These are phyloP conservation scores for Pleurotus ostreatus DNA, from an alignment of 768 basidiomycete species.

Conservation along the genomic window DNA sequence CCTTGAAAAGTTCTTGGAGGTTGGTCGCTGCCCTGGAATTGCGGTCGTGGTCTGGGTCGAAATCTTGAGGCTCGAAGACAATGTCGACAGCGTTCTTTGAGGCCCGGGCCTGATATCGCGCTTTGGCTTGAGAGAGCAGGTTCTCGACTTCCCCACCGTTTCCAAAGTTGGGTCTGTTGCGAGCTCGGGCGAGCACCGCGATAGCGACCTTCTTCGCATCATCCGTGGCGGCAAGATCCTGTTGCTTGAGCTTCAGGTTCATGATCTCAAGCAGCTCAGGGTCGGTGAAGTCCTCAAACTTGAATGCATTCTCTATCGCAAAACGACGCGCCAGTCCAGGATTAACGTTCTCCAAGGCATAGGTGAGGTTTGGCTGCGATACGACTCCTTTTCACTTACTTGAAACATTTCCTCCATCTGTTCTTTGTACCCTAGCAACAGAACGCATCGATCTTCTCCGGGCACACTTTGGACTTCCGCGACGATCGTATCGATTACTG, in stretches of 20 bases:
- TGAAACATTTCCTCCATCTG: constrained; percentile 77
- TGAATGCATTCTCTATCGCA: constrained; percentile 63
- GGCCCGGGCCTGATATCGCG: constrained; percentile 37
- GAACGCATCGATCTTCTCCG: constrained; percentile 67
- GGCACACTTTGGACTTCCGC: constrained; percentile 68
- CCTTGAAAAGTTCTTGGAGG: constrained; percentile 53
- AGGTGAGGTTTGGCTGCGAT: neutral
- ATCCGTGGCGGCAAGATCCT: constrained; percentile 54
- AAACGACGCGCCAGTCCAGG: constrained; percentile 65
- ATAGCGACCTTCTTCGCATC: constrained; percentile 55
- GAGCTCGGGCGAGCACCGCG: constrained; percentile 35
- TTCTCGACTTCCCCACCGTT: constrained; percentile 67
- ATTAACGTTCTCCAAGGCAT: constrained; percentile 55
- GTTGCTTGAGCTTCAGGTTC: constrained; percentile 50
- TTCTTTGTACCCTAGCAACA: constrained; percentile 61
- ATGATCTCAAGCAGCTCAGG: constrained; percentile 48
- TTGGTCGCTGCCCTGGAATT: constrained; percentile 42
- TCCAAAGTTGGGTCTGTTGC: constrained; percentile 58
- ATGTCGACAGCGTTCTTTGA: constrained; percentile 25
- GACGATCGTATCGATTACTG: constrained; percentile 72
- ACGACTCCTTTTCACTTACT: constrained; percentile 26
- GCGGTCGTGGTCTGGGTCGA: constrained; percentile 61
- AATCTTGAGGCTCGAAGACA: constrained; percentile 57
- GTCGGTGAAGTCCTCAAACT: constrained; percentile 63
- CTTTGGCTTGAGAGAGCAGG: constrained; percentile 46